A percentile compares a stretch with the other conserved stretches of the same genome.
phyloP scores from a whole-genome alignment of 805 yeast species.

The Candida argentea region DNA sequence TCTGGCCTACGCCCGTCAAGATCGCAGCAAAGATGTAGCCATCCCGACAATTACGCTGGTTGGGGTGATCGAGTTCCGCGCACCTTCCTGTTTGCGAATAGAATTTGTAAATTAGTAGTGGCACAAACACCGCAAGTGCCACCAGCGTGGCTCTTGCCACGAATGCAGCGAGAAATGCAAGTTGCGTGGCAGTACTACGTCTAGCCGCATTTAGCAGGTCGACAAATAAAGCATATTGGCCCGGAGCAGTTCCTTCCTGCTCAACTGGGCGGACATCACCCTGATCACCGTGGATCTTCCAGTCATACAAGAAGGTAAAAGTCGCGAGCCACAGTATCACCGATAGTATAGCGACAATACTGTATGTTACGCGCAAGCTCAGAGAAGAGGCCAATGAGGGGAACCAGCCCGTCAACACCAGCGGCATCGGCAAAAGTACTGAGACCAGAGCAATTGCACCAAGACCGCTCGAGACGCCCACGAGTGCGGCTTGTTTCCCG shows the following conservation, averaged over 20 bases:
- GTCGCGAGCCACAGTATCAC: conserved; percentile 29
- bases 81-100: conserved; percentile 45
- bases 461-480: conserved; percentile 53
- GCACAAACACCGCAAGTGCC: conserved; percentile 48
- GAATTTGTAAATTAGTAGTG: conserved; percentile 50
- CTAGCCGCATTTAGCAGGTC: conserved; percentile 7
- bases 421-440: conserved; percentile 47
- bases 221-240: conserved; percentile 1
- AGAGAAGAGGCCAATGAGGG: conserved; percentile 26
- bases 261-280: background rate
- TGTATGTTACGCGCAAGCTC: conserved; percentile 40
- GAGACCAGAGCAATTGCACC: conserved; percentile 61
- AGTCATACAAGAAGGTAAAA: conserved; percentile 35
- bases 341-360: conserved; percentile 35
- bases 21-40: conserved; percentile 61
- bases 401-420: conserved; percentile 29
- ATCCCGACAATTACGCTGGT: conserved; percentile 40
- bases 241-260: background rate
- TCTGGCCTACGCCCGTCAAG: conserved; percentile 56
- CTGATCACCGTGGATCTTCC: conserved; percentile 8
- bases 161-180: conserved; percentile 51
- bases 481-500: conserved; percentile 50
- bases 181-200: conserved; percentile 6
- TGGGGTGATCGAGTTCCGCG: conserved; percentile 9
- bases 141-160: conserved; percentile 58